Conservation (phyloP, 1,284 basidiomycete genomes). For the Tranzscheliella williamsii region DNA sequence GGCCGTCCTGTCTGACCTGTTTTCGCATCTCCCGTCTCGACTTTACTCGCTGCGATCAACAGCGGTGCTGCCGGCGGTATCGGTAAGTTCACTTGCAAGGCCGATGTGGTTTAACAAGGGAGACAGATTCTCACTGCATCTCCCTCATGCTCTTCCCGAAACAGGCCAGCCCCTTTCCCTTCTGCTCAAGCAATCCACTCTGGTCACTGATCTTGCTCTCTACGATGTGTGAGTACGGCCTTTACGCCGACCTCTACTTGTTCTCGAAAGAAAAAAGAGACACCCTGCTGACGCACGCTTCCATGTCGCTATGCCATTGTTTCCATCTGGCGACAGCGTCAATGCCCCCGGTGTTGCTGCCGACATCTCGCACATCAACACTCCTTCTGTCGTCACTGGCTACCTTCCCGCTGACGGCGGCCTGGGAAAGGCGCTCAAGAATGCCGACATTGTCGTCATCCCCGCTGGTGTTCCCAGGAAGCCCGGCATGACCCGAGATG, state of each 20-base stretch:
- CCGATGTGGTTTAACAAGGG: no score
- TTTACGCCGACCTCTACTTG: not conserved
- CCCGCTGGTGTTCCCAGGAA: conserved; percentile 97
- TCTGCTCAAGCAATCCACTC: conserved; percentile 81
- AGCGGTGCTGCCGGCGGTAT: conserved; percentile 59
- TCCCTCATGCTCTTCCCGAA: not conserved
- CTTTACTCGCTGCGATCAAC: not conserved
- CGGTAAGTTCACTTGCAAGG: conserved; percentile 10
- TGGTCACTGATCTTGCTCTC: conserved; percentile 74
- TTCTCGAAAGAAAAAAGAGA: not conserved
- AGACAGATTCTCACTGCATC: not conserved
- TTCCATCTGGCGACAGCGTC: conserved; percentile 31
- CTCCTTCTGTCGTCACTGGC: conserved; percentile 61
- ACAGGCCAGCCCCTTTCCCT: conserved; percentile 85
- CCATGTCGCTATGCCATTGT: not conserved
- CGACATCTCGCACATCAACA: conserved; percentile 85
- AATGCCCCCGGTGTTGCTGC: conserved; percentile 88
- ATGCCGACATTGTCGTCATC: conserved; percentile 88
- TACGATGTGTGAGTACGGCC: conserved; percentile 87
- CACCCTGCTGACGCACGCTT: not conserved
- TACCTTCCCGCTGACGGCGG: conserved; percentile 69
- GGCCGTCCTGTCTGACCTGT: no score
- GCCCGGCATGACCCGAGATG: conserved; percentile 73
- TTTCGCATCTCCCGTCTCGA: not conserved
- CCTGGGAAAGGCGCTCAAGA: conserved; percentile 78